Evolutionary conservation across 345 rosid genomes (phyloP).

Genomic region (Anacardium occidentale): DNA sequence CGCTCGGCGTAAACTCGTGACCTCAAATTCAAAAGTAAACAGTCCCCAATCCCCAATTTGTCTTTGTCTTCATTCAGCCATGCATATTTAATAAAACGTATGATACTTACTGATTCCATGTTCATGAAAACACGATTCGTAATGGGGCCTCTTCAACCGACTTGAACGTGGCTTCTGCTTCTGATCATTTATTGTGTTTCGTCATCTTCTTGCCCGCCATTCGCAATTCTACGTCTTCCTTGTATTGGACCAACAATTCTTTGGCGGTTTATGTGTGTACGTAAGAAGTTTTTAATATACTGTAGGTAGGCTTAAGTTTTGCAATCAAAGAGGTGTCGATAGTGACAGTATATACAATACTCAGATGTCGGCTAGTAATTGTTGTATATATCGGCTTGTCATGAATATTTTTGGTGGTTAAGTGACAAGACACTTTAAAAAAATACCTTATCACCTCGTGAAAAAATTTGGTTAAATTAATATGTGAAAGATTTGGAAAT

Average conservation of each 20-base stretch:
- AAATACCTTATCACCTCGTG: not conserved
- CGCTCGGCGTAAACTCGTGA: conserved; percentile 1
- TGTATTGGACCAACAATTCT: not conserved
- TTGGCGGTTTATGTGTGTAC: not conserved
- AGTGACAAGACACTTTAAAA: not conserved
- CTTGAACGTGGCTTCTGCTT: not conserved
- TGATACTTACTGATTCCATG: not conserved
- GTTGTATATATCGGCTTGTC: not conserved
- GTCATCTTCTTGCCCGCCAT: not conserved
- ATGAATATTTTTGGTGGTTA: not conserved
- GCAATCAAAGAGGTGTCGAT: not conserved
- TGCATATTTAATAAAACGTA: not conserved
- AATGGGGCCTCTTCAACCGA: conserved; percentile 1
- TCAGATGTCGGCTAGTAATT: not conserved
- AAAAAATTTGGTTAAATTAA: too few relatives aligned
- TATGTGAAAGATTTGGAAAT: not conserved
- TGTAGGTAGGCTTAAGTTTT: not conserved
- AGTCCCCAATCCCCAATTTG: conserved; percentile 13
- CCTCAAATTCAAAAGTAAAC: conserved; percentile 13
- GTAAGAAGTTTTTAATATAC: too few relatives aligned
- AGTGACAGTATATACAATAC: not conserved
- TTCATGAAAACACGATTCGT: not conserved
- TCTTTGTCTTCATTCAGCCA: not conserved
- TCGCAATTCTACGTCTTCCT: not conserved
- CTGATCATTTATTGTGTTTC: not conserved